Base-by-base conservation (phyloP, 352 stramenopile genomes). In the Phytophthora pinifolia region DNA sequence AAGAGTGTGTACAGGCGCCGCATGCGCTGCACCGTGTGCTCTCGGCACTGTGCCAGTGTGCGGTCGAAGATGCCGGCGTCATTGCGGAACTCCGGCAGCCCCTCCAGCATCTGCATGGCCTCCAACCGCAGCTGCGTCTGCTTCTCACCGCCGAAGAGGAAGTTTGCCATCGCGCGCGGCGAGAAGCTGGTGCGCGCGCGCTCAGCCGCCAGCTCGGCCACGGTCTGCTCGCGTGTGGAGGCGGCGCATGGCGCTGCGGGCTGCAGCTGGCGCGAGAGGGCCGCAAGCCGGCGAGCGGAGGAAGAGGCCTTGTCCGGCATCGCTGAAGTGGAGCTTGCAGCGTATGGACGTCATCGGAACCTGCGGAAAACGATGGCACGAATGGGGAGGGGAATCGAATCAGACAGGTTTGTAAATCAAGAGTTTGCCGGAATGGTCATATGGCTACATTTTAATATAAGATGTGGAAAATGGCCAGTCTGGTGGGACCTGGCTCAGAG, bases 1-100 rank as follows among this genome's bases (percentile, higher is more conserved):
- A 90, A 88, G 48, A 90, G 58, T 54, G 72, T 39, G 45, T 86
- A 84, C 39, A 86, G 58, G 0, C 76, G 70, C 3, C 79, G 74
- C 59, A 90, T 60, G 30, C 78, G 74, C 46, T 70, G 62, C 31
- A 89, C 36, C 10, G 74, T 85, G 34, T 70, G 62, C 53, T 76
- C 70, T 17, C 81, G 78, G 17, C 66, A 67, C 70, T 83, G 46
- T 8, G 49, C 54, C 32, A 86, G 61, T n/a, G 76, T 64, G 25
- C 84, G 60, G 25, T 87, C 76, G 53, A 88, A 87, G 34, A 59
- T 54, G 31, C 65, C 70, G 0, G 52, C 51, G 51, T 70, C 46
- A 41, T 65, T 54, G 27, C 45, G 42, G 61, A 86, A 76, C 61
- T 87, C 79, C 0, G 67, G 53, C 35, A 70, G 72, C n/a, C 54